Evolutionary conservation across 2,329 filamentous ascomycete genomes (phyloP).

Genomic region (Ophiostoma piceae): DNA sequence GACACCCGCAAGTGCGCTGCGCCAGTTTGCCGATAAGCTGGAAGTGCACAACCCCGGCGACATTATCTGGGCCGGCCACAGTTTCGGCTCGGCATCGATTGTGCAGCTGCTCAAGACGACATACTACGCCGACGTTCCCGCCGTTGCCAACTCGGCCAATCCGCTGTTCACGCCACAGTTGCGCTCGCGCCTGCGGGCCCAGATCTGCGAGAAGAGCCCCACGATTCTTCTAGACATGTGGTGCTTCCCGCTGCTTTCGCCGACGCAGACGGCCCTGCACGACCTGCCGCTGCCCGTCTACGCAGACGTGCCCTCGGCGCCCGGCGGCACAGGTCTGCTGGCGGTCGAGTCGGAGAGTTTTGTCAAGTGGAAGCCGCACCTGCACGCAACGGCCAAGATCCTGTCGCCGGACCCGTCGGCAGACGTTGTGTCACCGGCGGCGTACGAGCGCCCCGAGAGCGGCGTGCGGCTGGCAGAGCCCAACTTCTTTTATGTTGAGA

Average conservation of each 20-base stretch:
- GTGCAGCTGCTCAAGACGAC: constrained; percentile 75
- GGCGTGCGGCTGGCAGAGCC: constrained; percentile 47
- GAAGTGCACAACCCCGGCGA: constrained; percentile 66
- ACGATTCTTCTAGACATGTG: constrained; percentile 73
- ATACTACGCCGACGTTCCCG: constrained; percentile 56
- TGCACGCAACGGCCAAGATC: constrained; percentile 61
- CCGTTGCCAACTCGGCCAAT: constrained; percentile 44
- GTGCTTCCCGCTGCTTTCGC: constrained; percentile 65
- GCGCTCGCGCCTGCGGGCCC: constrained; percentile 52
- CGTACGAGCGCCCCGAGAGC: constrained; percentile 40
- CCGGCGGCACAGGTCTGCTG: constrained; percentile 56
- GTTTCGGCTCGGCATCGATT: constrained; percentile 69
- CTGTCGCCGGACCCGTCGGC: constrained; percentile 54
- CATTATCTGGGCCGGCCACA: constrained; percentile 73
- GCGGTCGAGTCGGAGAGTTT: constrained; percentile 73
- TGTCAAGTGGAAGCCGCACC: constrained; percentile 69
- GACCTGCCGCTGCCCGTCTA: constrained; percentile 70
- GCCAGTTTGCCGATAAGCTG: constrained; percentile 56
- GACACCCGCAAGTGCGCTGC: constrained; percentile 46
- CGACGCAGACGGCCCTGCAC: constrained; percentile 58
- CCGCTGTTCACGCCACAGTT: constrained; percentile 57
- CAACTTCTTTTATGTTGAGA: constrained; percentile 67
- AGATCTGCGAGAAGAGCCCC: constrained; percentile 63
- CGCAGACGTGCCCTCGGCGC: constrained; percentile 43
- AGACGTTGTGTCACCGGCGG: constrained; percentile 38